Conservation (phyloP, 148 eudicot genomes). For the Linanthus parryae region DNA sequence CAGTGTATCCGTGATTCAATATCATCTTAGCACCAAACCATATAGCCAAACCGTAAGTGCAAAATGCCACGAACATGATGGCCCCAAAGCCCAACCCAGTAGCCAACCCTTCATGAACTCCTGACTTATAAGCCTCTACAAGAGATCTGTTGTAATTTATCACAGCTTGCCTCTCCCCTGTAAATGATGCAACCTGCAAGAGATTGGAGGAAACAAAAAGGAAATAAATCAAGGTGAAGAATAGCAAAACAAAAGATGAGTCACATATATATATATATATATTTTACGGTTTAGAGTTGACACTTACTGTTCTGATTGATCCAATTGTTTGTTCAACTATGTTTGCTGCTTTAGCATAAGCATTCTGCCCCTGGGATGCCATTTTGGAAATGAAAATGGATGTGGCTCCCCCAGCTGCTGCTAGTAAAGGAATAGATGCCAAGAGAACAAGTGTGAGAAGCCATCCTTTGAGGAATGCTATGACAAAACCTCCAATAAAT, state of each 20-base stretch:
- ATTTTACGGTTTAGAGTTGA: background rate
- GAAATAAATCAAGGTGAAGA: background rate
- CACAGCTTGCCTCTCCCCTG: conserved; percentile 69
- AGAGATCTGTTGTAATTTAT: conserved; percentile 48
- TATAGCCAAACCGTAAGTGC: conserved; percentile 61
- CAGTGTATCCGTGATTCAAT: conserved; percentile 38
- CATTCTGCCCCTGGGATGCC: conserved; percentile 55
- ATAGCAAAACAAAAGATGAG: background rate
- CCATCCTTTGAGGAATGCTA: conserved; percentile 82
- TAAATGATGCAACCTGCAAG: conserved; percentile 87
- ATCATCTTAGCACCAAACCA: conserved; percentile 86
- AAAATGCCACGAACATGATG: conserved; percentile 29
- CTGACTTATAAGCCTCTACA: conserved; percentile 44
- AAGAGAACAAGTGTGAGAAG: conserved; percentile 82
- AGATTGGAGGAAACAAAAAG: background rate
- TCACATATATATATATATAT: too few relatives aligned
- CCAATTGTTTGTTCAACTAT: conserved; percentile 81
- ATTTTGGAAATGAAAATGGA: conserved; percentile 37
- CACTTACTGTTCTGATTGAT: conserved; percentile 77
- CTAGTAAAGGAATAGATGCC: conserved; percentile 52
- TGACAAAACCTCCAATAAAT: conserved; percentile 72
- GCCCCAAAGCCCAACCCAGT: conserved; percentile 60
- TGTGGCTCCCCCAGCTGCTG: conserved; percentile 45
- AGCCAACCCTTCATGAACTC: conserved; percentile 54
- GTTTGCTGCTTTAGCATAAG: conserved; percentile 71